Conservation (phyloP, 2,329 filamentous ascomycete species). For the Ophiostoma piceae region DNA sequence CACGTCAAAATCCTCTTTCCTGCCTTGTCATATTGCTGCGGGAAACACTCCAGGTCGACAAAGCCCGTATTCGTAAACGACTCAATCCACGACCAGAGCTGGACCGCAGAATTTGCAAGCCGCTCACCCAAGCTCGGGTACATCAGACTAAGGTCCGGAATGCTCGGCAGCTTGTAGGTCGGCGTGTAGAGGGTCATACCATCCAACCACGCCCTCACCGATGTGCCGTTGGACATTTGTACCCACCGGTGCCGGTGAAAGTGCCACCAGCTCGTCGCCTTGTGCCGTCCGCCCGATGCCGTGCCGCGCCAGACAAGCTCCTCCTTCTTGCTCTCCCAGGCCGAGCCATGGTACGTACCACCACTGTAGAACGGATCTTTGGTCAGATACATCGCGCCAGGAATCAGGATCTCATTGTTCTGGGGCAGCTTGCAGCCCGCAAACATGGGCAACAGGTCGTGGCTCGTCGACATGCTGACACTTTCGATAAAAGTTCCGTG, state of each 20-base stretch:
- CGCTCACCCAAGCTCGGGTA: constrained; percentile 40
- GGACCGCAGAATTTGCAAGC: constrained; percentile 25
- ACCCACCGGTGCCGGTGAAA: constrained; percentile 69
- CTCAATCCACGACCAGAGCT: constrained; percentile 41
- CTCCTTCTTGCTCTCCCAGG: constrained; percentile 54
- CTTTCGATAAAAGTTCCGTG: constrained; percentile 53
- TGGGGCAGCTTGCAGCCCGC: constrained; percentile 54
- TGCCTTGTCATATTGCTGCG: constrained; percentile 24
- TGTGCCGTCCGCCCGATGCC: constrained; percentile 54
- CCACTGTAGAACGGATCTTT: constrained; percentile 56
- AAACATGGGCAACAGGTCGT: constrained; percentile 53
- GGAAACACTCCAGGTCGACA: constrained; percentile 37
- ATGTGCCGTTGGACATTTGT: constrained; percentile 61
- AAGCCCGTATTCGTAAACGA: constrained; percentile 43
- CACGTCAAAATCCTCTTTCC: constrained; percentile 32
- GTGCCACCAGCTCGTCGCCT: constrained; percentile 56
- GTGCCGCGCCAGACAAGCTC: constrained; percentile 60
- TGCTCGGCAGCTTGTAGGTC: constrained; percentile 45
- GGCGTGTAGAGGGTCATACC: constrained; percentile 34
- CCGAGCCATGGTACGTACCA: constrained; percentile 47
- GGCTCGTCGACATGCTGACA: constrained; percentile 45
- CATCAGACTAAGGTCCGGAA: constrained; percentile 27
- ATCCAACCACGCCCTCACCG: constrained; percentile 45
- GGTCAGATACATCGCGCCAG: constrained; percentile 58
- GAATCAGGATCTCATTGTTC: constrained; percentile 59